Base-by-base conservation (phyloP, 2,329 filamentous ascomycete genomes). In the Colletotrichum horii region DNA sequence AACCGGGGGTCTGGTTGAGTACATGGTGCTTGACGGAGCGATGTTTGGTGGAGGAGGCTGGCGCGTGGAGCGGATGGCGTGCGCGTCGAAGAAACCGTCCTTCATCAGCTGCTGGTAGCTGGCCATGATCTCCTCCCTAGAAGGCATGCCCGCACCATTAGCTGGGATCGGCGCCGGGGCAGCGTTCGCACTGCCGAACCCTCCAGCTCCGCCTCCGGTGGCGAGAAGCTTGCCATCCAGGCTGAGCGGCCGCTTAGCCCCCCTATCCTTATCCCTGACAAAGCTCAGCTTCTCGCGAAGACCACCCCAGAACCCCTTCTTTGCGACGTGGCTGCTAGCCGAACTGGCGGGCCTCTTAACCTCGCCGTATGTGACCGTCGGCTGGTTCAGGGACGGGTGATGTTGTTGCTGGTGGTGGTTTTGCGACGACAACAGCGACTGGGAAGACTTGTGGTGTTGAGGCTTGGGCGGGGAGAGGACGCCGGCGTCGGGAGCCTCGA, bases 41-140 rank as follows among this genome's bases (percentile, higher is more conserved):
- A 76, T 32, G 55, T 77, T 68, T 66, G 74, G 58, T 52, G 80
- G 82, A 26, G 81, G 80, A 3, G 85, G 88, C 79, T 89, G 88
- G 5, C 90, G 85, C 2, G 89, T 90, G 6, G 89, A 91, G 76
- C 89, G 88, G 76, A 91, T 91, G 68, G 90, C 90, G 77, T 91
- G 90, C 28, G 88, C 84, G 62, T 88, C 85, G 81, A 92, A 92
- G 86, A 92, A 92, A 75, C 90, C 90, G 8, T 87, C 87, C 4
- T 89, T 87, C 78, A 92, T 85, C 72, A 92, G 86, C 78, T 89
- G 83, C 77, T 91, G 88, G 81, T 92, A 92, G 79, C 85, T 91
- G 75, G 88, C 87, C 79, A 91, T 78, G 69, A 92, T 87, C 73
- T 92, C 89, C 67, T 92, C 90, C 5, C 84, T 81, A 7, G 83